phyloP scores from a whole-genome alignment of 768 basidiomycete species.

The Arthromyces matolae region DNA sequence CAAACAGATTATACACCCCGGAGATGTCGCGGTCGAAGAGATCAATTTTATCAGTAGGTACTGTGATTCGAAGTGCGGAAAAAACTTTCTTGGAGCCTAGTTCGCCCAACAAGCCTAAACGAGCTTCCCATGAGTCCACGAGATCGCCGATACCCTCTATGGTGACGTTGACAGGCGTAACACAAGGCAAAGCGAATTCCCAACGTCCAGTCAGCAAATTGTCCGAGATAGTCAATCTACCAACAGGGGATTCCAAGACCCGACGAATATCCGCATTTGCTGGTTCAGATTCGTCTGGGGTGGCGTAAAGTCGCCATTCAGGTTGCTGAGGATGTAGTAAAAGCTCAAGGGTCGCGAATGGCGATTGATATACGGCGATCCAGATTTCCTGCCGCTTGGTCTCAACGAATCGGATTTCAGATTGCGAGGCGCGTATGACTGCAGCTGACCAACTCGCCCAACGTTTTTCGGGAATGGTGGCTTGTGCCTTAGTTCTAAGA shows the following conservation, averaged over 20 bases:
- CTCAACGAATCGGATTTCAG: conserved; percentile 78
- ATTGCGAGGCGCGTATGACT: conserved; percentile 52
- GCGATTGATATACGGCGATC: conserved; percentile 75
- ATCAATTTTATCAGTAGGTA: conserved; percentile 40
- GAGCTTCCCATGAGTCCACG: conserved; percentile 82
- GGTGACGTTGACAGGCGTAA: conserved; percentile 51
- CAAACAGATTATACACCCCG: conserved; percentile 73
- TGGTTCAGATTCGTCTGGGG: conserved; percentile 61
- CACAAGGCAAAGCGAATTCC: conserved; percentile 75
- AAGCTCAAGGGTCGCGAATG: conserved; percentile 69
- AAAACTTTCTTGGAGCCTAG: conserved; percentile 67
- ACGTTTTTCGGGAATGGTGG: conserved; percentile 46
- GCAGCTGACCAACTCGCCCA: conserved; percentile 73
- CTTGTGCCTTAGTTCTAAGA: conserved; percentile 37
- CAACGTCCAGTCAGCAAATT: conserved; percentile 68
- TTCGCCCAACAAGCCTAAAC: conserved; percentile 66
- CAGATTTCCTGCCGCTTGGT: conserved; percentile 87
- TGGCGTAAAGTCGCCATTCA: conserved; percentile 84
- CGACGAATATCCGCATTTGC: conserved; percentile 79
- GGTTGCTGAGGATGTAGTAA: conserved; percentile 70
- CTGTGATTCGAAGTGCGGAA: conserved; percentile 61
- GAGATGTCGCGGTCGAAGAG: conserved; percentile 77
- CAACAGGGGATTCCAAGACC: conserved; percentile 71
- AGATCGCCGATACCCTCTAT: conserved; percentile 64
- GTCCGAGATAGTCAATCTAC: conserved; percentile 56